phyloP scores from a whole-genome alignment of 2,329 filamentous ascomycete species.

The Gnomoniopsis smithogilvyi region DNA sequence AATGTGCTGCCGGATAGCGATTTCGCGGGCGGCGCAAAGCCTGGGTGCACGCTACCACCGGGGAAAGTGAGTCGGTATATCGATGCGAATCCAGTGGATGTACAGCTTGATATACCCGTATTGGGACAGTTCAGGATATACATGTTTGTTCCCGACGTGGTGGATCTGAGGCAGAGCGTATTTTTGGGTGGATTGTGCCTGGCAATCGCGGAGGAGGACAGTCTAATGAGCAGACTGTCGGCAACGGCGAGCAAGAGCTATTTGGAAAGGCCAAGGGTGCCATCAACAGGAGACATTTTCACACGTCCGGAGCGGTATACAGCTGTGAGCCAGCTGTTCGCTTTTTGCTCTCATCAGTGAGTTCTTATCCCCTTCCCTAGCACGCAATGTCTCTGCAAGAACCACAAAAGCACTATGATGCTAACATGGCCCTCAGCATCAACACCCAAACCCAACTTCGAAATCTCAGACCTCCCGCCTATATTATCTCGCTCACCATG shows the following conservation, averaged over 20 bases:
- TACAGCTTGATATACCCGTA: conserved; percentile 52
- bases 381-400: background rate
- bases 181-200: conserved; percentile 35
- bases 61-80: conserved; percentile 48
- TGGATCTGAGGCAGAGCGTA: conserved; percentile 12
- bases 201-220: conserved; percentile 46
- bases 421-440: conserved; percentile 37
- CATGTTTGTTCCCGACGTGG: conserved; percentile 34
- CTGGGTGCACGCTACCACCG: conserved; percentile 37
- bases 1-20: conserved; percentile 2
- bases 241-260: conserved; percentile 61
- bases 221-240: conserved; percentile 58
- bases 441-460: conserved; percentile 59
- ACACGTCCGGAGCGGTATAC: conserved; percentile 66
- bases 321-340: conserved; percentile 64
- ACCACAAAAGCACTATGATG: background rate
- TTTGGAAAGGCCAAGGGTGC: conserved; percentile 51
- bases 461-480: conserved; percentile 62
- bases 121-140: conserved; percentile 52
- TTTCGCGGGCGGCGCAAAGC: conserved; percentile 17
- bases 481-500: conserved; percentile 63
- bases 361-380: conserved; percentile 23
- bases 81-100: conserved; percentile 51
- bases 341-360: conserved; percentile 65
- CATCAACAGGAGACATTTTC: conserved; percentile 62